Evolutionary conservation across 768 basidiomycete species (phyloP).

Genomic region (Termitomyces sp.): DNA sequence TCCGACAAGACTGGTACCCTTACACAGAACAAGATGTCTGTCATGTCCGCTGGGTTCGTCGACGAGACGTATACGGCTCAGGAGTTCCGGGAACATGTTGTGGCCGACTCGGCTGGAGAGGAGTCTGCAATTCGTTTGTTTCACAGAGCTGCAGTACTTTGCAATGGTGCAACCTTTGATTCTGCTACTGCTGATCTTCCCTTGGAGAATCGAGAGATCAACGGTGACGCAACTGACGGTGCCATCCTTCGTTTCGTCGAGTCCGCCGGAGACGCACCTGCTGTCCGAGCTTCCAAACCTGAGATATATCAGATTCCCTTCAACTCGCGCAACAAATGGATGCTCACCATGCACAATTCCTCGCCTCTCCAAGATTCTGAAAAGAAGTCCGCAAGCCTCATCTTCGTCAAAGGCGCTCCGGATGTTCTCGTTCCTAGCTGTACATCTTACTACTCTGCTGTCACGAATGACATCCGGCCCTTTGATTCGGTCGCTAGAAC

Average conservation of each 20-base stretch:
- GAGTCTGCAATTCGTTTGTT: slow-evolving; percentile 14
- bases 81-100: slow-evolving; percentile 10
- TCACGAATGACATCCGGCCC: slow-evolving; percentile 13
- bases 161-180: slow-evolving; percentile 53
- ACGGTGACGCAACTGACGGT: slow-evolving; percentile 47
- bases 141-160: slow-evolving; percentile 38
- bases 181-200: slow-evolving; percentile 16
- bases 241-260: slow-evolving; percentile 48
- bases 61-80: slow-evolving; percentile 23
- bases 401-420: slow-evolving; percentile 54
- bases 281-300: slow-evolving; percentile 13
- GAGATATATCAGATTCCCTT: slow-evolving; percentile 35
- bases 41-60: slow-evolving; percentile 36
- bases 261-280: slow-evolving; percentile 13
- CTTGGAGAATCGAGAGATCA: slow-evolving; percentile 27
- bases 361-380: not conserved
- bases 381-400: slow-evolving; percentile 13
- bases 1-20: slow-evolving; percentile 59
- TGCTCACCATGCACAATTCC: slow-evolving; percentile 38
- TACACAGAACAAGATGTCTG: slow-evolving; percentile 55
- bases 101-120: slow-evolving; percentile 1
- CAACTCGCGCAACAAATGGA: slow-evolving; percentile 53
- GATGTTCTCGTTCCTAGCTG: slow-evolving; percentile 46
- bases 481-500: slow-evolving; percentile 18
- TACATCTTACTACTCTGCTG: slow-evolving; percentile 10